Evolutionary conservation across 2,329 filamentous ascomycete genomes (phyloP).

Genomic region (Polytolypa hystricis): DNA sequence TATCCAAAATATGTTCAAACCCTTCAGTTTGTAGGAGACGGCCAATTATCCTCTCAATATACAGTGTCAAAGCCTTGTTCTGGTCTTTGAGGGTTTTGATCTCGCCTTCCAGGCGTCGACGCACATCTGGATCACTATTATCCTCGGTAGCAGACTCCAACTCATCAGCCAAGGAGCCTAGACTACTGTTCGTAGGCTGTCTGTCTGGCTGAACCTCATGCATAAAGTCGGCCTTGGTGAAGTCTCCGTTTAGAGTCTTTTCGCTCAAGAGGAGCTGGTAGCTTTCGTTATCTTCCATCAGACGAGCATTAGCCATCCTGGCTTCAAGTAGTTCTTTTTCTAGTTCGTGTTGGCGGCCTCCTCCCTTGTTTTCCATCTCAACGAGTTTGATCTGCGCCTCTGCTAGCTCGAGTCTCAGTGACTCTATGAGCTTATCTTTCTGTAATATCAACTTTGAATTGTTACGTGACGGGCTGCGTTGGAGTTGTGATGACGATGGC

Average conservation of each 20-base stretch:
- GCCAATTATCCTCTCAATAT: conserved; percentile 99
- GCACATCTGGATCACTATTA: conserved; percentile 47
- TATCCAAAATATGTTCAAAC: conserved; percentile 86
- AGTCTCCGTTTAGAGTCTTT: conserved; percentile 90
- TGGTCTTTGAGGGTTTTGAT: conserved; percentile 73
- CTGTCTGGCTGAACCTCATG: conserved; percentile 34
- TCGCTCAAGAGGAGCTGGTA: conserved; percentile 92
- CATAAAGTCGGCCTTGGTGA: conserved; percentile 71
- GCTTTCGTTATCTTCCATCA: conserved; percentile 98
- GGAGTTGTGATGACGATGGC: conserved; percentile 68
- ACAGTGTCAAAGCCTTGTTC: conserved; percentile 93
- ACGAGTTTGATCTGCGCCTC: conserved; percentile 93
- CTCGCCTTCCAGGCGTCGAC: conserved; percentile 65
- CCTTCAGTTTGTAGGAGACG: conserved; percentile 87
- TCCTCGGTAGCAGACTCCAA: conserved; percentile 59
- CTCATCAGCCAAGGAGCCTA: conserved; percentile 70
- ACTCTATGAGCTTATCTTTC: conserved; percentile 94
- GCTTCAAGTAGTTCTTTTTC: conserved; percentile 83
- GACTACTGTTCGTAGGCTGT: conserved; percentile 30
- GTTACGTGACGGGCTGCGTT: conserved; percentile 79
- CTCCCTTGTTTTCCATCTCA: conserved; percentile 86
- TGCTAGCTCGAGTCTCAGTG: conserved; percentile 78
- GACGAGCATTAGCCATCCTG: conserved; percentile 85
- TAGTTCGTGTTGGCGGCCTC: conserved; percentile 77
- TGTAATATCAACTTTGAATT: conserved; percentile 84